Evolutionary conservation across 2,329 filamentous ascomycete genomes (phyloP).

Genomic region (Aspergillus persii): DNA sequence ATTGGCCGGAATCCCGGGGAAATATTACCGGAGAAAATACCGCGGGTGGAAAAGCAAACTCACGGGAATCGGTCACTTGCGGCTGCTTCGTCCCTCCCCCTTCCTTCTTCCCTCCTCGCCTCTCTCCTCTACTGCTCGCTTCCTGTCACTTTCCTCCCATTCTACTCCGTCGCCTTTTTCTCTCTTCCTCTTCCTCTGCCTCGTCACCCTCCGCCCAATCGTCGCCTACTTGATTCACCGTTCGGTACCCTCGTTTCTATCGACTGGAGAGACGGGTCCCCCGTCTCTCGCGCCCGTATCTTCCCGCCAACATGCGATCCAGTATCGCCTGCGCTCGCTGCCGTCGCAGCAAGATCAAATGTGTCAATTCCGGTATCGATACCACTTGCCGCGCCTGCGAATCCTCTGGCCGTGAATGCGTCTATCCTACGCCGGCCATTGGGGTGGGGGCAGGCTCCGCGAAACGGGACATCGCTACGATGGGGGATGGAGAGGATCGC

Average conservation of each 20-base stretch:
- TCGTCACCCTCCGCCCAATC: background rate
- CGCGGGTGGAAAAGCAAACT: slow-evolving; percentile 14
- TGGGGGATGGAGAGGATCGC: slow-evolving; percentile 39
- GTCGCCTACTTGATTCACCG: background rate
- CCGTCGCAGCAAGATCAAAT: slow-evolving; percentile 81
- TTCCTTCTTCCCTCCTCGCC: slow-evolving; percentile 1
- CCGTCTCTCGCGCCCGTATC: slow-evolving; percentile 15
- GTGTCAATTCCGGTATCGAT: slow-evolving; percentile 72
- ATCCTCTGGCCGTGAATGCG: slow-evolving; percentile 68
- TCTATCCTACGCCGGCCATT: slow-evolving; percentile 57
- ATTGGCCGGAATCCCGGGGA: slow-evolving; percentile 21
- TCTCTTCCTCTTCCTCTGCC: background rate
- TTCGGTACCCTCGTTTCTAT: background rate
- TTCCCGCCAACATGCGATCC: slow-evolving; percentile 59
- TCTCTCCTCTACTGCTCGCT: background rate
- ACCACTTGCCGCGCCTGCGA: slow-evolving; percentile 73
- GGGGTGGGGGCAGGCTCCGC: slow-evolving; percentile 31
- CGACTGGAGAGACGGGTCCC: slow-evolving; percentile 15
- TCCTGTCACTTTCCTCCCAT: background rate
- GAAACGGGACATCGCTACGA: slow-evolving; percentile 38
- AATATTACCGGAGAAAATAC: slow-evolving; percentile 24
- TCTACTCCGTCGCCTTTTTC: background rate
- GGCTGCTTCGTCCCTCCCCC: slow-evolving; percentile 13
- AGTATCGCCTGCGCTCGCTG: slow-evolving; percentile 77
- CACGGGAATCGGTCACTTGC: slow-evolving; percentile 9